These are phyloP conservation scores for Aegilops longissima DNA, from an alignment of 176 grass and related monocot species.

Conservation along the genomic window DNA sequence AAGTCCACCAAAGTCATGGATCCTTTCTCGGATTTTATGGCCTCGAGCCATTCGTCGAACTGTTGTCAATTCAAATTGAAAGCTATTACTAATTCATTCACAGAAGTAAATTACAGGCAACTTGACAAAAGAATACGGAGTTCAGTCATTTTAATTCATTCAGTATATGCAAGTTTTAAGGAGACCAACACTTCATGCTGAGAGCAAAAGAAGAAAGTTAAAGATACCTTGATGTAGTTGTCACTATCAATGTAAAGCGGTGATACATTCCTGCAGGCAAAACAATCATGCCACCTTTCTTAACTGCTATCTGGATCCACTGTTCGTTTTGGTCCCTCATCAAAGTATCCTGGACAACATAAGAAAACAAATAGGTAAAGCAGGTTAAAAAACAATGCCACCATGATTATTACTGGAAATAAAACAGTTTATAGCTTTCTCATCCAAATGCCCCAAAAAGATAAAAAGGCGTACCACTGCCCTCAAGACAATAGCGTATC, in stretches of 20 bases:
- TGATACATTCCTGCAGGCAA: constrained; percentile 98
- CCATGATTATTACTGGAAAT: neutral
- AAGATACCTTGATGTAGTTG: constrained; percentile 93
- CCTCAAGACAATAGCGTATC: constrained; percentile 91
- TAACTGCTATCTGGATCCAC: constrained; percentile 85
- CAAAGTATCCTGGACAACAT: constrained; percentile 74
- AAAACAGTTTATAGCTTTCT: neutral
- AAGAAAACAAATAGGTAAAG: constrained; percentile 3
- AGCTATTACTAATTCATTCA: neutral
- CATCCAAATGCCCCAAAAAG: neutral
- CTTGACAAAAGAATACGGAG: neutral
- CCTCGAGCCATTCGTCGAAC: no score
- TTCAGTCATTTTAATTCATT: constrained; percentile 8
- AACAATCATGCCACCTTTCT: constrained; percentile 94
- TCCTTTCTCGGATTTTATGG: no score
- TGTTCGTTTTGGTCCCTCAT: constrained; percentile 74
- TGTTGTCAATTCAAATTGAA: neutral
- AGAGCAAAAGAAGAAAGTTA: neutral
- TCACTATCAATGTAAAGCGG: constrained; percentile 70
- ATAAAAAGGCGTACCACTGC: constrained; percentile 63
- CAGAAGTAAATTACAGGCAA: neutral
- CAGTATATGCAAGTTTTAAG: neutral
- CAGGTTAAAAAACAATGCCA: neutral
- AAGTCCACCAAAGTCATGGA: no score
- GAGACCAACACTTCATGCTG: constrained; percentile 7